Evolutionary conservation across 257 asterid species (phyloP).

Genomic region (Haberlea rhodopensis): DNA sequence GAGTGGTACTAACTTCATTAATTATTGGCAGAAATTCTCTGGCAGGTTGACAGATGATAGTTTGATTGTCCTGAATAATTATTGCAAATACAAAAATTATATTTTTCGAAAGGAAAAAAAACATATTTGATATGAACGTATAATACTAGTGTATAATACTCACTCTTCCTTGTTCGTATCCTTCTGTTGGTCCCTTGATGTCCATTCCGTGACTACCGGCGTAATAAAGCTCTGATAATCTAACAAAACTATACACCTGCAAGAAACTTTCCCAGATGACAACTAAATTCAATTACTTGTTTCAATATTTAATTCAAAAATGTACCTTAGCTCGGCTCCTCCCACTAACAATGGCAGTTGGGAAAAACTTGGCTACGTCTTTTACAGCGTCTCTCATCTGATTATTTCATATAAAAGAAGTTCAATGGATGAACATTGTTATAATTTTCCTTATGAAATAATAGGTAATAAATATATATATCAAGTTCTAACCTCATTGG

Average conservation of each 20-base stretch:
- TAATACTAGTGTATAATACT: no score
- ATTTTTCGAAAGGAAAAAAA: constrained; percentile 1
- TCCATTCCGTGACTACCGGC: constrained; percentile 99
- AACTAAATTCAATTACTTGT: not conserved
- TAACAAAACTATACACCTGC: constrained; percentile 62
- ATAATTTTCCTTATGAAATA: no score
- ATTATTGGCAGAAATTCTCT: constrained; percentile 77
- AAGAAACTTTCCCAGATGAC: not conserved
- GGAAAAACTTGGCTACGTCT: constrained; percentile 64
- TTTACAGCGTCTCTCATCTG: constrained; percentile 83
- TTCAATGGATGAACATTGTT: no score
- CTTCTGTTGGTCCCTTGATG: constrained; percentile 77
- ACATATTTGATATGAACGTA: not conserved
- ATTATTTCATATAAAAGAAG: no score
- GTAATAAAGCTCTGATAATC: constrained; percentile 72
- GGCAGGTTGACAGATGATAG: constrained; percentile 92
- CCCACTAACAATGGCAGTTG: constrained; percentile 88
- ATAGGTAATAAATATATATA: no score
- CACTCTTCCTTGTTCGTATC: constrained; percentile 46
- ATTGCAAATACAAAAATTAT: not conserved
- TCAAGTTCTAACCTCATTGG: no score
- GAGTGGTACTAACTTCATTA: constrained; percentile 52
- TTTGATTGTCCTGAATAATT: constrained; percentile 58
- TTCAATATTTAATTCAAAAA: not conserved
- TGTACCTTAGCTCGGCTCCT: constrained; percentile 78